A percentile compares a stretch with the other conserved stretches of the same genome.
These are phyloP conservation scores for Sodiomyces alkalinus DNA, from an alignment of 2,329 filamentous ascomycete genomes.

Conservation along the genomic window DNA sequence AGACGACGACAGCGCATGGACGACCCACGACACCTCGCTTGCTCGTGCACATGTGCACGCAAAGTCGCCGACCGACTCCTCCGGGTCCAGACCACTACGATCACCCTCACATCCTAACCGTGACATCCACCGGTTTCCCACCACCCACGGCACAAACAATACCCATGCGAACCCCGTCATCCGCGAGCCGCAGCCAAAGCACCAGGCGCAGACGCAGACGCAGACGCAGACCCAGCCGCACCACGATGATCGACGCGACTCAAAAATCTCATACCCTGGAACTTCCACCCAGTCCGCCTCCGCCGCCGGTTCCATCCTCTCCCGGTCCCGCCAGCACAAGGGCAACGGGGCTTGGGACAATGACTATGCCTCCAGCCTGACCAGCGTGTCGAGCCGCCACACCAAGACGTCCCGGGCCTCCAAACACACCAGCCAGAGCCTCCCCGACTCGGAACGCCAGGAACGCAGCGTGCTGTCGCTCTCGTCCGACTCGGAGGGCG, in stretches of 20 bases:
- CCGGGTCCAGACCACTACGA: constrained; percentile 3
- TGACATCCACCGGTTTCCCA: not conserved
- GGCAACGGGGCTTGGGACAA: too few species aligned
- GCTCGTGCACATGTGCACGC: too few species aligned
- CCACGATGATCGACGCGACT: not conserved
- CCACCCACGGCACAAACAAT: not conserved
- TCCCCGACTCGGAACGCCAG: constrained; percentile 34
- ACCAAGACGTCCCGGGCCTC: constrained; percentile 40
- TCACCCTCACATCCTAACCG: constrained; percentile 3
- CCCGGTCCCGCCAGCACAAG: too few species aligned
- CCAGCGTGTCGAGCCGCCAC: constrained; percentile 39
- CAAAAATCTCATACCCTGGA: too few species aligned
- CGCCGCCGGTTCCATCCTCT: not conserved
- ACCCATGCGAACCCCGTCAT: constrained; percentile 8
- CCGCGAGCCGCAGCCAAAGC: constrained; percentile 5
- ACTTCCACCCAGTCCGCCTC: not conserved
- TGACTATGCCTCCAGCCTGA: constrained; percentile 22
- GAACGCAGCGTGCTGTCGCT: constrained; percentile 40
- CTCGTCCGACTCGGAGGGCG: constrained; percentile 42
- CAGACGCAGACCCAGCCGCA: too few species aligned
- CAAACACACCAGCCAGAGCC: constrained; percentile 29
- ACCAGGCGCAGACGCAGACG: too few species aligned
- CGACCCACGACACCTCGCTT: too few species aligned
- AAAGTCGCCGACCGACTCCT: too few species aligned
- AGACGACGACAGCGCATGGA: too few species aligned